Evolutionary conservation across 352 stramenopile genomes (phyloP), one percentile per base, ranked within the genome.

Genomic region (Phytophthora macrochlamydospora): DNA sequence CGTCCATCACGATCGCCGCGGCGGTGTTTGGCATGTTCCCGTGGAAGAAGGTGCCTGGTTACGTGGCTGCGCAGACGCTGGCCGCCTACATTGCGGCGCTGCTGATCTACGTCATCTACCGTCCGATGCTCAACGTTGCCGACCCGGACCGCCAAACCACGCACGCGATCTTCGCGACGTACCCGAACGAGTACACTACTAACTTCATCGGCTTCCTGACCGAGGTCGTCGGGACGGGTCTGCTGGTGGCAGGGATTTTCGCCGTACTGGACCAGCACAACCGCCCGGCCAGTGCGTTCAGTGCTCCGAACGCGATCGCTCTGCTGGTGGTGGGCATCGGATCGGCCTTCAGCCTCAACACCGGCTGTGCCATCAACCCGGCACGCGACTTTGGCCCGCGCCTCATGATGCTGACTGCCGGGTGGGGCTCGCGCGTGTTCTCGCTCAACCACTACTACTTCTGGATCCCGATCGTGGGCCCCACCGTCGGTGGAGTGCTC

Each of bases 331-430:
- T 79, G n/a, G 78, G 67, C 24, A 71, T 89, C 45, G 80, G 80
- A 35, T 85, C 85, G 78, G 71, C 75, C 6, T 89, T 89, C 69
- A 80, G 78, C 43, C 64, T 79, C 31, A 85, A 85, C 62, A 82
- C 80, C 3, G 76, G 78, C 48, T 84, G 80, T 38, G 75, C 78
- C 28, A 71, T 89, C 51, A 89, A 89, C 67, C 80, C 80, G 4
- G 80, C 80, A 1, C 73, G 76, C 33, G 80, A 89, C 67, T 79
- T 89, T n/a, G 78, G 73, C 56, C 78, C 78, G 49, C 78, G 78
- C 13, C 67, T 87, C 51, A 67, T 81, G 58, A 75, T 77, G 53
- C 59, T 70, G 12, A 64, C 69, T 7, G 66, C 71, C 31, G 78
- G 76, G 24, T 87, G 74, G 73, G 78, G 78, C 56, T 73, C 68